A percentile compares a stretch with the other conserved stretches of the same genome.
These are phyloP conservation scores for Sclerotinia subarctica DNA, from an alignment of 2,329 filamentous ascomycete species.

Conservation along the genomic window DNA sequence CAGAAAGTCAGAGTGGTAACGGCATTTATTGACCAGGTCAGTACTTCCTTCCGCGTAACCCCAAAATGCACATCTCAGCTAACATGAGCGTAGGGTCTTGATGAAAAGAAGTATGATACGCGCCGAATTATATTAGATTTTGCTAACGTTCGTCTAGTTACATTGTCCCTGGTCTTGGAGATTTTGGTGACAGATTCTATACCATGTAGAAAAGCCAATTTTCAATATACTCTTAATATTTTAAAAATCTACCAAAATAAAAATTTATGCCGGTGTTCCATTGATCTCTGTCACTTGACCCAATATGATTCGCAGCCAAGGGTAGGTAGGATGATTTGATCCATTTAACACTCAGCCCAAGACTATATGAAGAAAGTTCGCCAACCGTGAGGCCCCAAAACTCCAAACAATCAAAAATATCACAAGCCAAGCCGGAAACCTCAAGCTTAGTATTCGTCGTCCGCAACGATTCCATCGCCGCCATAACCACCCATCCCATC, in stretches of 20 bases:
- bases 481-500: constrained; percentile 52
- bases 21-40: constrained; percentile 83
- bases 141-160: constrained; percentile 57
- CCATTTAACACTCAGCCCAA: background rate
- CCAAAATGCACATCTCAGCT: constrained; percentile 17
- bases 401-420: constrained; percentile 8
- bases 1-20: constrained; percentile 89
- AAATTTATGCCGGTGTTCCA: background rate
- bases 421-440: background rate
- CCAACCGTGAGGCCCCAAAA: constrained; percentile 14
- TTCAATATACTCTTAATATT: background rate
- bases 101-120: constrained; percentile 85
- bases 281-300: background rate
- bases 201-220: constrained; percentile 59
- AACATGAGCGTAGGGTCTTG: constrained; percentile 61
- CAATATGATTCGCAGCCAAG: constrained; percentile 7
- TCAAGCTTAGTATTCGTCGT: constrained; percentile 51
- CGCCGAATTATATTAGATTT: constrained; percentile 16
- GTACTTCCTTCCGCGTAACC: constrained; percentile 26
- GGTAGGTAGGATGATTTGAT: background rate
- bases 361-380: background rate
- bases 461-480: constrained; percentile 51
- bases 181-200: constrained; percentile 95
- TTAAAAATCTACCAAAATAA: constrained; percentile 11
- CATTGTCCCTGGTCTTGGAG: constrained; percentile 88